These are phyloP conservation scores for Marchantia paleacea DNA, from an alignment of 225 moss, liverwort and hornwort species.

Conservation along the genomic window DNA sequence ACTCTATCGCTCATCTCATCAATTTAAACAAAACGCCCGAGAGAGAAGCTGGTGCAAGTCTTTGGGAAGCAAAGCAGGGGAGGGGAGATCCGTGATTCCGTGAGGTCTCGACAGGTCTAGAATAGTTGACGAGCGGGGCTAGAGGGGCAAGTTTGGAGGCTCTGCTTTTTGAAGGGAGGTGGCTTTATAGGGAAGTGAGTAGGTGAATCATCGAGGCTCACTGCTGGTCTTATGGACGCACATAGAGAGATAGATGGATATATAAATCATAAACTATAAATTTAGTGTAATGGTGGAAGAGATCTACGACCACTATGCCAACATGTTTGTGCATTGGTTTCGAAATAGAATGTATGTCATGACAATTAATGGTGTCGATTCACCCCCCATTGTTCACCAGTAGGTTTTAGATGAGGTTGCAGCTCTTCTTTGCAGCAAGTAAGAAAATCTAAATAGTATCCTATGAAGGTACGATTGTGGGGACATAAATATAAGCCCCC, in stretches of 20 bases:
- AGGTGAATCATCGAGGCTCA: not conserved
- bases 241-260: too few species aligned
- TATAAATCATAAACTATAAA: too few species aligned
- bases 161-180: not conserved
- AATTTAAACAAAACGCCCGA: not conserved
- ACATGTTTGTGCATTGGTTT: not conserved
- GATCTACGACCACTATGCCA: not conserved
- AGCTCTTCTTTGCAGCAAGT: not conserved
- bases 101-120: not conserved
- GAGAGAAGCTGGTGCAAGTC: not conserved
- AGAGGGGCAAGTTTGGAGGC: not conserved
- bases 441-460: not conserved
- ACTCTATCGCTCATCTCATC: not conserved
- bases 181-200: not conserved
- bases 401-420: not conserved
- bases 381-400: not conserved
- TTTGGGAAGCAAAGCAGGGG: not conserved
- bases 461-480: not conserved
- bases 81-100: too few species aligned
- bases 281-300: not conserved
- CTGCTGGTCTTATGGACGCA: not conserved
- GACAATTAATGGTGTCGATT: slow-evolving; percentile 4
- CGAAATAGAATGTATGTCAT: slow-evolving; percentile 1
- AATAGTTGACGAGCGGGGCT: not conserved
- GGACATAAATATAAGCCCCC: not conserved